Conservation (phyloP, 768 basidiomycete species). For the Russula earlei region DNA sequence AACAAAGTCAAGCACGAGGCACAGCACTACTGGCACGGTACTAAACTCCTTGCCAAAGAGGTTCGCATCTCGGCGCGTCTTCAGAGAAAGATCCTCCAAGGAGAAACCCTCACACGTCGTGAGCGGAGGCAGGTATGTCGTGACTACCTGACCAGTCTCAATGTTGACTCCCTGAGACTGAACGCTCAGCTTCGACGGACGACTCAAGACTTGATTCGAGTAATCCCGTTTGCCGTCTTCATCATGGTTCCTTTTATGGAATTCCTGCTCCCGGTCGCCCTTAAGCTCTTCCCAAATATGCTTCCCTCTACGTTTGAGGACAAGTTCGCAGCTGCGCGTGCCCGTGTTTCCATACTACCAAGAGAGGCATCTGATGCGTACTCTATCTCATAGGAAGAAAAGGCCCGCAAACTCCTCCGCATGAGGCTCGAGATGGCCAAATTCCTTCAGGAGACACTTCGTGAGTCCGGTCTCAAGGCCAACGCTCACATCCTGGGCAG, state of each 20-base stretch:
- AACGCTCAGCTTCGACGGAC: conserved; percentile 74
- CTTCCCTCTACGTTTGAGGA: conserved; percentile 97
- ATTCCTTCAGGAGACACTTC: conserved; percentile 94
- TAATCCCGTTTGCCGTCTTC: conserved; percentile 94
- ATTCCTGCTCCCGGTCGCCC: conserved; percentile 84
- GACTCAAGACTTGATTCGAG: conserved; percentile 83
- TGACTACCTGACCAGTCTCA: neutral
- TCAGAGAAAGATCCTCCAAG: conserved; percentile 88
- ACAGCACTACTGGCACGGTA: conserved; percentile 93
- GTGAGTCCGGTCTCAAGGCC: conserved; percentile 88
- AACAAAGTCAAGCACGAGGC: conserved; percentile 93
- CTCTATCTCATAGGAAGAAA: conserved; percentile 64
- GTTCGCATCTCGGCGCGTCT: conserved; percentile 82
- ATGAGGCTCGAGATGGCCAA: conserved; percentile 98
- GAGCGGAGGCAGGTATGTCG: conserved; percentile 79
- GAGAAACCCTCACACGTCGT: conserved; percentile 82
- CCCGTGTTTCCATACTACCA: neutral
- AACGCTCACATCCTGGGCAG: conserved; percentile 88
- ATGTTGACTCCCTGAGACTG: neutral
- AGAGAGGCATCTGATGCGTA: neutral
- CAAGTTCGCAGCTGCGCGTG: conserved; percentile 80
- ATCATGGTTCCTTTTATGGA: conserved; percentile 98
- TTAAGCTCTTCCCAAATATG: conserved; percentile 98
- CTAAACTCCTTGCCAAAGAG: conserved; percentile 89
- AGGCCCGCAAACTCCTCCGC: conserved; percentile 88